A percentile compares a stretch with the other conserved stretches of the same genome.
These are phyloP conservation scores for Tetrapisispora fleetii DNA, from an alignment of 805 yeast species.

Conservation along the genomic window DNA sequence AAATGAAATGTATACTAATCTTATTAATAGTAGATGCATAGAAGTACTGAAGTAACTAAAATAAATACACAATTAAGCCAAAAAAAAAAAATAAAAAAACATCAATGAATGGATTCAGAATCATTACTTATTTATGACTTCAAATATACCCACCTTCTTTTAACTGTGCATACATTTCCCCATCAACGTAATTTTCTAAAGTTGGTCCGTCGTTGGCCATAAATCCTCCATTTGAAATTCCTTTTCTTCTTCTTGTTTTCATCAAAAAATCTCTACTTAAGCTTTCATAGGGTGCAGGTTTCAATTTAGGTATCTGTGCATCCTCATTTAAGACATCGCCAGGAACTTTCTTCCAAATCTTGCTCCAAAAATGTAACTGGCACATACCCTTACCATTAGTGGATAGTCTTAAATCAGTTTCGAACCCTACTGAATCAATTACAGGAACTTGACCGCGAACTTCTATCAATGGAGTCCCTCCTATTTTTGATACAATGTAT, in stretches of 20 bases:
- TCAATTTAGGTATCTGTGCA: slow-evolving; percentile 53
- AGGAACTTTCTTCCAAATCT: slow-evolving; percentile 65
- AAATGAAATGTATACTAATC: no score
- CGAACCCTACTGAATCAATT: slow-evolving; percentile 83
- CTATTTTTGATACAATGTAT: slow-evolving; percentile 41
- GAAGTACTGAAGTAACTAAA: no score
- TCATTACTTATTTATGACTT: not conserved
- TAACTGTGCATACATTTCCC: slow-evolving; percentile 44
- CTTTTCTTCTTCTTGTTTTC: slow-evolving; percentile 85
- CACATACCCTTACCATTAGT: slow-evolving; percentile 75
- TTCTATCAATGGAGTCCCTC: slow-evolving; percentile 60
- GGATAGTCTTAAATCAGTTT: slow-evolving; percentile 68
- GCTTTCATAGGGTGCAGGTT: slow-evolving; percentile 60
- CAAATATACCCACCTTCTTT: slow-evolving; percentile 37
- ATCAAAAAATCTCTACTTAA: slow-evolving; percentile 82
- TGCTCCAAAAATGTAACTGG: slow-evolving; percentile 47
- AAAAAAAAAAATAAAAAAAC: no score
- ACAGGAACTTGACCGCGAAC: slow-evolving; percentile 68
- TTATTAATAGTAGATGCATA: no score
- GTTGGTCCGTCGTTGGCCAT: slow-evolving; percentile 27
- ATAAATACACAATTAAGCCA: no score
- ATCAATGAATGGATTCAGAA: no score
- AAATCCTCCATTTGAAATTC: slow-evolving; percentile 53
- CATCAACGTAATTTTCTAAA: slow-evolving; percentile 57
- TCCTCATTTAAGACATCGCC: slow-evolving; percentile 82